phyloP scores from a whole-genome alignment of 495 filamentous ascomycete species.

The Cryomyces antarcticus region DNA sequence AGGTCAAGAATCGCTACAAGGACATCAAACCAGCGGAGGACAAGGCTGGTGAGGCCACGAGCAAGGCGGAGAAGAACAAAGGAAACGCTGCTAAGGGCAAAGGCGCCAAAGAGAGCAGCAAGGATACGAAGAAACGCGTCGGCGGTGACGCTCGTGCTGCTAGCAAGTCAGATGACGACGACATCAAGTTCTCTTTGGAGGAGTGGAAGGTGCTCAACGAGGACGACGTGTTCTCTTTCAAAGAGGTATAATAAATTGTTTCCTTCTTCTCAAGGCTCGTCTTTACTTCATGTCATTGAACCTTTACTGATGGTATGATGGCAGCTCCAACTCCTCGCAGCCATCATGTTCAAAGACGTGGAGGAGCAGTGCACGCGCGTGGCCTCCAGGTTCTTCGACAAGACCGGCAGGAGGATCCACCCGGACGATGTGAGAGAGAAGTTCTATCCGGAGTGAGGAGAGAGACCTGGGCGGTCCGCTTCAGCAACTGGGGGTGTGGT shows the following conservation, averaged over 20 bases:
- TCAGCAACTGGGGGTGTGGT: too few species aligned
- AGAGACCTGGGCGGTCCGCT: too few species aligned
- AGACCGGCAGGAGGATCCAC: conserved; percentile 14
- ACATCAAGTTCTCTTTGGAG: conserved; percentile 4
- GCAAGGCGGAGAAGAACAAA: not conserved
- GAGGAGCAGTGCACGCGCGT: conserved; percentile 11
- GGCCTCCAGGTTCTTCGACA: conserved; percentile 11
- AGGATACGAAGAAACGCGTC: not conserved
- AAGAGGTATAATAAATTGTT: not conserved
- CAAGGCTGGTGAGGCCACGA: not conserved
- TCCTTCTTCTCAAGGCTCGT: not conserved
- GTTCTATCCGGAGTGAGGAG: conserved; percentile 1
- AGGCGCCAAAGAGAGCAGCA: not conserved
- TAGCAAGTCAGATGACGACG: not conserved
- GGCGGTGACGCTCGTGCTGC: conserved; percentile 1
- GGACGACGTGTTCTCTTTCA: conserved; percentile 7
- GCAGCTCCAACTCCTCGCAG: conserved; percentile 10
- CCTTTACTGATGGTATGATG: not conserved
- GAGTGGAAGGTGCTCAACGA: conserved; percentile 7
- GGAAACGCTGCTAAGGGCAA: not conserved
- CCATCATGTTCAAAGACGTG: conserved; percentile 12
- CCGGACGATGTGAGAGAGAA: conserved; percentile 14
- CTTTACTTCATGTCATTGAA: not conserved
- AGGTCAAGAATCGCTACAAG: conserved; percentile 6
- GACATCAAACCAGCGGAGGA: conserved; percentile 3